phyloP scores from a whole-genome alignment of 495 filamentous ascomycete genomes.

The Aspergillus sclerotioniger region DNA sequence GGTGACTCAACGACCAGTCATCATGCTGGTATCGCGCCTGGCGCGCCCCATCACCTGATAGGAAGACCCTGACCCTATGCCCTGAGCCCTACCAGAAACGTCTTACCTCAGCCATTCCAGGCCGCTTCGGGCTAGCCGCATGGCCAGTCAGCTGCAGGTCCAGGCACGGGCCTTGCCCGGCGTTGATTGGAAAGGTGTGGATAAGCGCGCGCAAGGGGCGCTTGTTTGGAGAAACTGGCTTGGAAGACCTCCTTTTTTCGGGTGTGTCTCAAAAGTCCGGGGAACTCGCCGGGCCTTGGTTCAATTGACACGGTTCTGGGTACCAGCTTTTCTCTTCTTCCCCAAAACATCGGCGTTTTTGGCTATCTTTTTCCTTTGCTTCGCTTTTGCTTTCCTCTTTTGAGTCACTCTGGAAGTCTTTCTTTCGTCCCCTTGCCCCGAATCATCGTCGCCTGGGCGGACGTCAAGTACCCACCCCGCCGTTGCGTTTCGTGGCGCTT shows the following conservation, averaged over 20 bases:
- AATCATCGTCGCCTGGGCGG: constrained; percentile 10
- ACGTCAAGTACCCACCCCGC: constrained; percentile 28
- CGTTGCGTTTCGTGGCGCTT: constrained; percentile 27
- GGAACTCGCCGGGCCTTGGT: constrained; percentile 25
- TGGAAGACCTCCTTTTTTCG: constrained; percentile 35
- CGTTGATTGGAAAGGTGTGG: constrained; percentile 10
- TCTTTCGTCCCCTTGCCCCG: constrained; percentile 19
- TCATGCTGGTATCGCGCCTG: neutral
- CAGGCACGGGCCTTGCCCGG: constrained; percentile 10
- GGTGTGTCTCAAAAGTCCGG: constrained; percentile 30
- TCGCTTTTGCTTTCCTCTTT: constrained; percentile 10
- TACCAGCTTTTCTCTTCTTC: constrained; percentile 17
- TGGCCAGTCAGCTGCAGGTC: neutral
- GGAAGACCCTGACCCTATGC: constrained; percentile 3
- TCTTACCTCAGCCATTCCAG: too few species aligned
- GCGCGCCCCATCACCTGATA: constrained; percentile 8
- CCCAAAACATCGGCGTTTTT: constrained; percentile 9
- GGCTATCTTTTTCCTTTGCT: constrained; percentile 18
- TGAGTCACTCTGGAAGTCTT: constrained; percentile 37
- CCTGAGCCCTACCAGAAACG: constrained; percentile 8
- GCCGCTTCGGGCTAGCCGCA: neutral
- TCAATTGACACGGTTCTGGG: constrained; percentile 14
- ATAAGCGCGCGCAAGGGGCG: constrained; percentile 48
- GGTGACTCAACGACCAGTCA: neutral
- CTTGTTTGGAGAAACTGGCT: constrained; percentile 29